Evolutionary conservation across 140 eudicot genomes (phyloP).

Genomic region (Bidens hawaiensis): DNA sequence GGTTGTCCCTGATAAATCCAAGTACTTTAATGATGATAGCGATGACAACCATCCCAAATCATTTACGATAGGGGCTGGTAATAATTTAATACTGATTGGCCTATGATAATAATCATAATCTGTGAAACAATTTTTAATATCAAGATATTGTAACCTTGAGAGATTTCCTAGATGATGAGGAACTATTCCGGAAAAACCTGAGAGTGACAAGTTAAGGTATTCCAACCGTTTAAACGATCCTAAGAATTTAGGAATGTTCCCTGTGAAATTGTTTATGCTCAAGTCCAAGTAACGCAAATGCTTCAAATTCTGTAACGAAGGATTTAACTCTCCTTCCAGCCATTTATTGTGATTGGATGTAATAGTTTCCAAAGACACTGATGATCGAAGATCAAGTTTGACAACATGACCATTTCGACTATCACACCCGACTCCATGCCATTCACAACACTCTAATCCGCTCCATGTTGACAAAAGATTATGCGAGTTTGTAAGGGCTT

Average conservation of each 20-base stretch:
- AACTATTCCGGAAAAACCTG: constrained; percentile 3
- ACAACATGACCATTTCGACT: constrained; percentile 13
- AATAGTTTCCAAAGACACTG: too few relatives aligned
- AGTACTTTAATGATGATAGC: constrained; percentile 4
- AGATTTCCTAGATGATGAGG: constrained; percentile 20
- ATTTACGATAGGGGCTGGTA: too few relatives aligned
- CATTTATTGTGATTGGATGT: too few relatives aligned
- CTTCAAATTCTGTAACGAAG: background rate
- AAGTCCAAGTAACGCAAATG: constrained; percentile 14
- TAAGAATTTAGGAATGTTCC: constrained; percentile 7
- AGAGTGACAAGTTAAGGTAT: constrained; percentile 1
- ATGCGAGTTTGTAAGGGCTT: background rate
- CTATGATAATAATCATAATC: too few relatives aligned
- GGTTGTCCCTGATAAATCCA: background rate
- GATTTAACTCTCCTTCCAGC: background rate
- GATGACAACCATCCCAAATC: constrained; percentile 14
- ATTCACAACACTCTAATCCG: background rate
- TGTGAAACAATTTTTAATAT: background rate
- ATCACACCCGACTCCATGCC: too few relatives aligned
- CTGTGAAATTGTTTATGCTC: background rate
- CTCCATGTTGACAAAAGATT: constrained; percentile 13
- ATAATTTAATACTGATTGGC: too few relatives aligned
- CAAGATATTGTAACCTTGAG: constrained; percentile 9
- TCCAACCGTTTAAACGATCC: constrained; percentile 1
- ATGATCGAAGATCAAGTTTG: constrained; percentile 16